Percentiles rank a stretch among this genome's conserved stretches.
Evolutionary conservation across 129 eudicot genomes (phyloP).

Genomic region (Lactuca saligna): DNA sequence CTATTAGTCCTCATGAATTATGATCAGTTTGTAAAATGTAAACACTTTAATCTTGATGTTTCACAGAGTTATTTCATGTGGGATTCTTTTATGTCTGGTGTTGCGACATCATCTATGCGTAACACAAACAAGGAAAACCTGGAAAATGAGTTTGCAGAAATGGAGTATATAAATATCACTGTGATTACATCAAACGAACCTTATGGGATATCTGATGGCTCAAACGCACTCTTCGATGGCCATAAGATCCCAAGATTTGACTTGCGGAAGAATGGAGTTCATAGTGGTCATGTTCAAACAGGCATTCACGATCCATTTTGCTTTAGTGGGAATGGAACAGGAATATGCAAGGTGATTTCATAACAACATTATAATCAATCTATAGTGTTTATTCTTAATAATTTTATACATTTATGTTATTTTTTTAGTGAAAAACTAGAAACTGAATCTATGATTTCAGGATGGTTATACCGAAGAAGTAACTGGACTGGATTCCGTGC

Average conservation of each 20-base stretch:
- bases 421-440: not conserved
- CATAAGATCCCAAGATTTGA: constrained; percentile 44
- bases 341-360: constrained; percentile 71
- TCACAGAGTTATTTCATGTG: constrained; percentile 85
- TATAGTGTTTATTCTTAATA: not conserved
- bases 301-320: constrained; percentile 79
- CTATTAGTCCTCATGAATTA: not conserved
- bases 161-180: constrained; percentile 82
- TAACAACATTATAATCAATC: not conserved
- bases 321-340: constrained; percentile 49
- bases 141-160: constrained; percentile 75
- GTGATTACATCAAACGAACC: constrained; percentile 82
- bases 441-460: constrained; percentile 33
- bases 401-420: not conserved
- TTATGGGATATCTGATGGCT: constrained; percentile 75
- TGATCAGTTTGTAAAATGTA: not conserved
- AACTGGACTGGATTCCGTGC: constrained; percentile 50
- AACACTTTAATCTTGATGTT: not conserved
- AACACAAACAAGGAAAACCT: constrained; percentile 30
- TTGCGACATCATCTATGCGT: constrained; percentile 75
- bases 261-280: constrained; percentile 65
- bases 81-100: constrained; percentile 79
- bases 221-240: constrained; percentile 66
- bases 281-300: constrained; percentile 88
- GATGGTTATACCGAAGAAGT: constrained; percentile 81